phyloP scores from a whole-genome alignment of 768 basidiomycete species.

The Lentinula sp. region DNA sequence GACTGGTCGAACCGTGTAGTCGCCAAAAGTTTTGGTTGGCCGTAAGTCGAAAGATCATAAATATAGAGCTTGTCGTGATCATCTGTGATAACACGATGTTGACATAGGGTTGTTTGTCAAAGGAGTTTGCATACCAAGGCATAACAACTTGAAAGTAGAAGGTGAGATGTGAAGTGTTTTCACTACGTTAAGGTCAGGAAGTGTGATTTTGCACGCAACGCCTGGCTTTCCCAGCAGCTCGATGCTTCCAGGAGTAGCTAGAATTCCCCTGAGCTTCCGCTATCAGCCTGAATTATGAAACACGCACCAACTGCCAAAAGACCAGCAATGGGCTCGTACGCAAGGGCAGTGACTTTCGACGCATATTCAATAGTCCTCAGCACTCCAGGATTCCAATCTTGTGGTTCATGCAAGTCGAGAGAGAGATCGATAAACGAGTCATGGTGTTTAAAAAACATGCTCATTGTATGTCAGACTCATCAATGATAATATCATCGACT shows the following conservation, averaged over 20 bases:
- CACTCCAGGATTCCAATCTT: slow-evolving; percentile 51
- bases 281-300: slow-evolving; percentile 3
- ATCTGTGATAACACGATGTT: slow-evolving; percentile 28
- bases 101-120: background rate
- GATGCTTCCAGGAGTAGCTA: slow-evolving; percentile 62
- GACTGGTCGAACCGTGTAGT: slow-evolving; percentile 43
- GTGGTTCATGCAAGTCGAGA: slow-evolving; percentile 43
- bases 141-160: slow-evolving; percentile 48
- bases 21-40: slow-evolving; percentile 45
- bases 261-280: background rate
- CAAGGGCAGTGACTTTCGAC: slow-evolving; percentile 44
- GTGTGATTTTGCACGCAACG: slow-evolving; percentile 43
- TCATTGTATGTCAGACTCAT: background rate
- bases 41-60: slow-evolving; percentile 51
- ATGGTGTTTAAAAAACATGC: slow-evolving; percentile 38
- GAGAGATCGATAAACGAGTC: slow-evolving; percentile 45
- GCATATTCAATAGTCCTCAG: slow-evolving; percentile 46
- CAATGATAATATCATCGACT: too few species aligned
- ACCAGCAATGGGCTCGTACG: slow-evolving; percentile 54
- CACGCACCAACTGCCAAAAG: slow-evolving; percentile 53
- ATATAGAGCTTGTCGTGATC: slow-evolving; percentile 48
- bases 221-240: slow-evolving; percentile 65
- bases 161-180: slow-evolving; percentile 61
- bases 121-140: slow-evolving; percentile 43
- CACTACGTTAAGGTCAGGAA: slow-evolving; percentile 39